These are phyloP conservation scores for Colletotrichum nymphaeae DNA, from an alignment of 2,329 filamentous ascomycete genomes.

Conservation along the genomic window DNA sequence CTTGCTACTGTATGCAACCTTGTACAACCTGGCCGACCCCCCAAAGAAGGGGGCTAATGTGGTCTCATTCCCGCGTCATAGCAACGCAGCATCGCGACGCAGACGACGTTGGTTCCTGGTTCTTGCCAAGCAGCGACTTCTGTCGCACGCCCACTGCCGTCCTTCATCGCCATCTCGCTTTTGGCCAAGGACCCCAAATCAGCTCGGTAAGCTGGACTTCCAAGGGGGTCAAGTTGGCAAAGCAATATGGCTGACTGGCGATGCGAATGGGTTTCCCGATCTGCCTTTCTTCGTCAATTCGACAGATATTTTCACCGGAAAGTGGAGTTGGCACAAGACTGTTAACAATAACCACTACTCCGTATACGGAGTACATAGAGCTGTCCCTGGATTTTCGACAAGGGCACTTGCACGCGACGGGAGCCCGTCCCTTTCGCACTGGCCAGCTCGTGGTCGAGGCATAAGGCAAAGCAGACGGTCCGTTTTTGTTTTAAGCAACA, in stretches of 20 bases:
- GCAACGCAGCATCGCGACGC: slow-evolving; percentile 10
- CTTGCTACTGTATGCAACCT: slow-evolving; percentile 7
- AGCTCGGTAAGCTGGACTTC: neutral
- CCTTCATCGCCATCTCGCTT: slow-evolving; percentile 11
- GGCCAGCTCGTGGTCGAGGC: slow-evolving; percentile 1
- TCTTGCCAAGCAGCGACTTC: slow-evolving; percentile 7
- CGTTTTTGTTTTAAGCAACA: neutral
- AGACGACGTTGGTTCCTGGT: slow-evolving; percentile 2
- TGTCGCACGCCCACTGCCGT: neutral
- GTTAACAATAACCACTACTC: neutral
- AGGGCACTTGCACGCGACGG: neutral
- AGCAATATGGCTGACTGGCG: neutral
- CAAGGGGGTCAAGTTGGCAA: neutral
- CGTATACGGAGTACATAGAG: neutral
- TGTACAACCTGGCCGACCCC: neutral
- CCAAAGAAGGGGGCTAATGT: neutral
- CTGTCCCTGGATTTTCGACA: neutral
- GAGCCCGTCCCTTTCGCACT: neutral
- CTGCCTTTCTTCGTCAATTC: slow-evolving; percentile 3
- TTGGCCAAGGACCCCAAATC: slow-evolving; percentile 11
- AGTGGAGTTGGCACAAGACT: neutral
- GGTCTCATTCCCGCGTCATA: slow-evolving; percentile 31
- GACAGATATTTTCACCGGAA: neutral
- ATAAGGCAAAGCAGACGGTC: neutral
- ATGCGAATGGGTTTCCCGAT: slow-evolving; percentile 26